Base-by-base conservation (phyloP, 352 stramenopile species). In the Globisporangium parvum region DNA sequence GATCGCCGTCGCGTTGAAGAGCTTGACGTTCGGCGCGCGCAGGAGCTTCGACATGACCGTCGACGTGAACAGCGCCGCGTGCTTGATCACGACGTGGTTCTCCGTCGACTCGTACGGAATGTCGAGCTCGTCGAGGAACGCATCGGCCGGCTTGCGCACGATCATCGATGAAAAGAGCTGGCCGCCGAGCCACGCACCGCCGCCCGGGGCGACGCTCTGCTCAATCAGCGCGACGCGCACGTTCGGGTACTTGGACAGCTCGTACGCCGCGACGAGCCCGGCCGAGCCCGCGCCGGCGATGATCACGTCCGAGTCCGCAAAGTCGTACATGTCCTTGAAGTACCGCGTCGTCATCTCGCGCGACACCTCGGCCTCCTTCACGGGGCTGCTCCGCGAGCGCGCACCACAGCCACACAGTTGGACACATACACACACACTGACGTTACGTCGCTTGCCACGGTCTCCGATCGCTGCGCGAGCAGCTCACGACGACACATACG, bases 301-400 rank as follows among this genome's bases (percentile, higher is more conserved):
- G 71, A 86, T 80, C 15, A 86, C 67, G 50, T 86, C 75, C 50
- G 70, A 79, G 63, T 86, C 75, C 46, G 75, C 75, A 66, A 78
- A 84, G 62, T 83, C 73, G 71, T 86, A 83, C 73, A 86, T 69
- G 60, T 86, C 75, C 73, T 86, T 86, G 68, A 86, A 81, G 66
- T 86, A 86, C 21, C 75, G 73, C 33, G 73, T 86, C 37, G 75
- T 86, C 75, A 86, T 86, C 62, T 83, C 75, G 53, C 75, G 75
- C 56, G 75, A 86, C 51, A 86, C 71, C 42, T 83, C 69, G 21
- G 75, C 68, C 64, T 86, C 75, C 64, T 83, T 81, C 39, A 86
- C 71, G 17, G 75, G 75, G n/a, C 71, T 83, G 61, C 14, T 51
- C 20, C 12, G 15, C 15, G 21, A 12, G 24, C 8, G 12, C 53